Conservation (phyloP, 2,329 filamentous ascomycete species). For the Macrophomina phaseolina region DNA sequence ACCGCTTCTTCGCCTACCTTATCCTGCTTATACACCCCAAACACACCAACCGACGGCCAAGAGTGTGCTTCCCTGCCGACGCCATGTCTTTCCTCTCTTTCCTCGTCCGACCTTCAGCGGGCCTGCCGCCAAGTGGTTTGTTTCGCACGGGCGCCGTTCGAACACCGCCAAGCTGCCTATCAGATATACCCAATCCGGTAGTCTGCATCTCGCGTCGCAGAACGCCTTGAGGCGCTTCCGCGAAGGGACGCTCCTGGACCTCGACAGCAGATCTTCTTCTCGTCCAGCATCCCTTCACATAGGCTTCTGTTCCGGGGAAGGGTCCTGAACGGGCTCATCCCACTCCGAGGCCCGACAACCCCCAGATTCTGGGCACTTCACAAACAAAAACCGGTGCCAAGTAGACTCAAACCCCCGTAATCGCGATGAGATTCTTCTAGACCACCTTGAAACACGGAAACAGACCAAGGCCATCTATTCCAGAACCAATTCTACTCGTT, state of each 20-base stretch:
- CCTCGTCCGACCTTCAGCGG: background rate
- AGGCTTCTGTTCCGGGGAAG: background rate
- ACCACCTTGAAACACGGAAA: background rate
- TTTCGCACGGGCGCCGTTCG: background rate
- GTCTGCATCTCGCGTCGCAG: background rate
- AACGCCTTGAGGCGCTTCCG: background rate
- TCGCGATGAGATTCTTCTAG: background rate
- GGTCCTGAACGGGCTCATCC: background rate
- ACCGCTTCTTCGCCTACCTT: background rate
- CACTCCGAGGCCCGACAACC: background rate
- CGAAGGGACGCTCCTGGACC: background rate
- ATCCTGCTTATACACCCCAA: background rate
- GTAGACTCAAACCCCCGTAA: background rate
- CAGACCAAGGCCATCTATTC: background rate
- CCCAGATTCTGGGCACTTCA: background rate
- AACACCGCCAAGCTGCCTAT: background rate
- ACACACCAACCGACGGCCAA: constrained; percentile 1
- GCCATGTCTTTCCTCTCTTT: background rate
- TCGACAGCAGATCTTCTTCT: background rate
- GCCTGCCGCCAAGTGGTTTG: background rate
- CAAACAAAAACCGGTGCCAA: background rate
- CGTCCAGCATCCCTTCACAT: background rate
- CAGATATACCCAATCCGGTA: background rate
- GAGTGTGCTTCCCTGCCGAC: background rate
- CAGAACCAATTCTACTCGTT: background rate